A percentile compares a stretch with the other conserved stretches of the same genome.
Conservation (phyloP, 129 eudicot genomes). For the Artemisia argyi region DNA sequence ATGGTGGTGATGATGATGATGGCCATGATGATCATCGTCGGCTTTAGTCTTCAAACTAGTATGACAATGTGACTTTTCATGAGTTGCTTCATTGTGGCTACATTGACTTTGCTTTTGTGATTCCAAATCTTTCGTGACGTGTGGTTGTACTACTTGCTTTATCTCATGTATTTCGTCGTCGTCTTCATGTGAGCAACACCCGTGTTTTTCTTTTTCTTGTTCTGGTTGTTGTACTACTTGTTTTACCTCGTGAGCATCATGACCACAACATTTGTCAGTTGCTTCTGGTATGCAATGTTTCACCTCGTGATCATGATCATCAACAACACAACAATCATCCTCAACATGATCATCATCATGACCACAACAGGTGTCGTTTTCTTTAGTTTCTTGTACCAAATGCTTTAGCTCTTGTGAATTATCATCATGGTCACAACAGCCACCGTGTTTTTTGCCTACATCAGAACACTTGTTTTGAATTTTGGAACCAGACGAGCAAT, state of each 20-base stretch:
- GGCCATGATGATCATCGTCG: conserved; percentile 20
- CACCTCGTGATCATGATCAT: conserved; percentile 12
- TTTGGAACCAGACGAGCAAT: conserved; percentile 15
- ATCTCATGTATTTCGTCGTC: conserved; percentile 30
- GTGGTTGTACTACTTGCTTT: conserved; percentile 12
- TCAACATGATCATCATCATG: conserved; percentile 5
- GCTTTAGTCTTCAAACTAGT: neutral
- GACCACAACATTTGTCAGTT: conserved; percentile 26
- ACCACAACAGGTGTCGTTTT: conserved; percentile 17
- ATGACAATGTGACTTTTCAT: conserved; percentile 16
- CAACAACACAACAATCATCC: conserved; percentile 37
- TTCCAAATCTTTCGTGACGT: conserved; percentile 25
- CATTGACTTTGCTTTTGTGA: conserved; percentile 18
- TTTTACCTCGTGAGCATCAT: conserved; percentile 21
- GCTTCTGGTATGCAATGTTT: conserved; percentile 25
- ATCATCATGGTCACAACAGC: conserved; percentile 9
- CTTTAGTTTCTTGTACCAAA: conserved; percentile 18
- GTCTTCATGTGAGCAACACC: conserved; percentile 26
- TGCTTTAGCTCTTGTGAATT: conserved; percentile 21
- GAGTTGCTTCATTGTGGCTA: neutral
- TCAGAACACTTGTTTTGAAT: conserved; percentile 18
- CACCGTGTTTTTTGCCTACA: conserved; percentile 7
- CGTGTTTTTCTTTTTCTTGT: conserved; percentile 24
- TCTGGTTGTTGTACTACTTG: conserved; percentile 1
- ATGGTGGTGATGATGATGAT: conserved; percentile 14